A percentile compares a stretch with the other conserved stretches of the same genome.
phyloP scores from a whole-genome alignment of 2,329 filamentous ascomycete genomes.

The Colletotrichum destructivum region DNA sequence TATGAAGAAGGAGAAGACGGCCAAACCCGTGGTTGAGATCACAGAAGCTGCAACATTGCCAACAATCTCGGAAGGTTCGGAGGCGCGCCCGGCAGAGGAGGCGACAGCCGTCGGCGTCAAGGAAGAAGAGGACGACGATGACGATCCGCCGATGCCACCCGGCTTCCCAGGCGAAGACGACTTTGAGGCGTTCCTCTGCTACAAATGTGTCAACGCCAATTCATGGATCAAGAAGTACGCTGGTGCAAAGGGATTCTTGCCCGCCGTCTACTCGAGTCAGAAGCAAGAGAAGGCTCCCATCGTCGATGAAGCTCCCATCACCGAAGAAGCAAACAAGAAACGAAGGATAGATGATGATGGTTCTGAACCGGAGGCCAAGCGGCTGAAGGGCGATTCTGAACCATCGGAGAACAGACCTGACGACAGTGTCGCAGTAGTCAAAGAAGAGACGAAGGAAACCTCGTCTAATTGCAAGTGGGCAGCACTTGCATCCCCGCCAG shows the following conservation, averaged over 20 bases:
- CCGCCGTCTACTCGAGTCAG: constrained; percentile 73
- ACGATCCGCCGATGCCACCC: constrained; percentile 79
- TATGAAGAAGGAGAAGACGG: constrained; percentile 57
- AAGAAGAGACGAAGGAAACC: constrained; percentile 33
- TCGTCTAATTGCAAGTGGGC: constrained; percentile 70
- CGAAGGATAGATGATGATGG: constrained; percentile 74
- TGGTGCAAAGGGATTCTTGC: constrained; percentile 83
- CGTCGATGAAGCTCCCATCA: constrained; percentile 22
- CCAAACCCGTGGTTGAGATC: constrained; percentile 28
- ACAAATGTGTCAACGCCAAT: constrained; percentile 89
- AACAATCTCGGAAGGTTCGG: constrained; percentile 66
- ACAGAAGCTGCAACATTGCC: constrained; percentile 53
- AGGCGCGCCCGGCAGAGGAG: constrained; percentile 49
- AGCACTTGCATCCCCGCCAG: constrained; percentile 69
- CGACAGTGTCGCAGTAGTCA: constrained; percentile 24
- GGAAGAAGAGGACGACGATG: constrained; percentile 60
- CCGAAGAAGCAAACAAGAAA: constrained; percentile 66
- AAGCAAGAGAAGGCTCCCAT: constrained; percentile 40
- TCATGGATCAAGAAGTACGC: constrained; percentile 95
- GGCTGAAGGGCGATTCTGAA: constrained; percentile 62
- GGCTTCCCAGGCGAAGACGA: constrained; percentile 92
- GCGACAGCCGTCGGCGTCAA: constrained; percentile 32
- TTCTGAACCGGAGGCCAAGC: constrained; percentile 62
- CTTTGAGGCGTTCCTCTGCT: constrained; percentile 93
- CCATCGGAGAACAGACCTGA: constrained; percentile 35